Evolutionary conservation across 768 basidiomycete species (phyloP), one percentile per base, ranked within the genome.

Genomic region (Rhizopogon rudus): DNA sequence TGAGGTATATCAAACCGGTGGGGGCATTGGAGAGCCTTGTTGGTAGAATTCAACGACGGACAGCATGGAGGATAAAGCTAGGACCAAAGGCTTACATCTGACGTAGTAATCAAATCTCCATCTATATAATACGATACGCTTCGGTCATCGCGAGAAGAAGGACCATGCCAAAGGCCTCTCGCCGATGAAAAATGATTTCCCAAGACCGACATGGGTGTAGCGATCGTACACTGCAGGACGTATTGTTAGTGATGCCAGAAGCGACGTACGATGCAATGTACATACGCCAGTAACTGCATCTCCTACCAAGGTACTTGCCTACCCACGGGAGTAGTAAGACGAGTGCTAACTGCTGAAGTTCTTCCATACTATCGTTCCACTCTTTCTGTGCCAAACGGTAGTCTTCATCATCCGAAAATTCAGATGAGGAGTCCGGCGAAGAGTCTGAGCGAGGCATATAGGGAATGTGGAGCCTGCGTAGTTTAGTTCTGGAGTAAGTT

Each of bases 341-440:
- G 39, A 88, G 81, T 51, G 91, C 71, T 17, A 96, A 81, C 66
- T 92, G 81, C 66, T 89, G 86, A 44, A 97, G 78, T 67, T 97
- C 93, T 57, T 85, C 73, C 49, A 96, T 65, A 64, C 88, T 91
- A 70, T 97, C 94, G 63, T 93, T 87, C 94, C 94, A 96, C 74
- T 97, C 94, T 67, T 88, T 80, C 70, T 94, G 89, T 2, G 90
- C 88, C 45, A 87, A 75, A 40, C 77, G 81, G 61, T 82, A 83
- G 63, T 93, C 90, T 55, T 89, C 88, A 59, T 84, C 83, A 66
- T 81, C 82, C 35, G 81, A 83, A 17, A 75, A 73, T 51, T 74
- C 67, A 8, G 81, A 59, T 31, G 55, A 57, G 42, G 81, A 69
- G 71, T 89, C 87, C 55, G 87, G 64, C 35, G 86, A 90, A 60